Conservation (phyloP, 2,329 filamentous ascomycete genomes). For the Apiospora marii region DNA sequence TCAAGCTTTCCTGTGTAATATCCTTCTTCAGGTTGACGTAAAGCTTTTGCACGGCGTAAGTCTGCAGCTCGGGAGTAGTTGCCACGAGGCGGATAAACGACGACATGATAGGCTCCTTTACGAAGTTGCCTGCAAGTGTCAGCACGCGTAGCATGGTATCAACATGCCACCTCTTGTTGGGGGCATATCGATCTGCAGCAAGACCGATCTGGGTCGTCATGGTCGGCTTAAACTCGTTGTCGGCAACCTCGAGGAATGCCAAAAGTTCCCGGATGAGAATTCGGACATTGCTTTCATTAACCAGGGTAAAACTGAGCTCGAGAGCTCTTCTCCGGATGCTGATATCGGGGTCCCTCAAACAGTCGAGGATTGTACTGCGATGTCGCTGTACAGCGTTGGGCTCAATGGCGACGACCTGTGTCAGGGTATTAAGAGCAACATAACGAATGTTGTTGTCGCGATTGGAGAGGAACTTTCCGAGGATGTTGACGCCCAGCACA, state of each 20-base stretch:
- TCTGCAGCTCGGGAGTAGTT: constrained; percentile 92
- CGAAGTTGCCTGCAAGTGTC: constrained; percentile 93
- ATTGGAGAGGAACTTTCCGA: constrained; percentile 98
- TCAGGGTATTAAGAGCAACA: constrained; percentile 94
- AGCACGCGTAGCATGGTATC: constrained; percentile 96
- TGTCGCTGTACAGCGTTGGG: constrained; percentile 97
- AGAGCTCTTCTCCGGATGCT: constrained; percentile 95
- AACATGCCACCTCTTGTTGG: constrained; percentile 98
- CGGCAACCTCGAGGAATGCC: constrained; percentile 94
- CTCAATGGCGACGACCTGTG: constrained; percentile 97
- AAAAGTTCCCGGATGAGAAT: constrained; percentile 92
- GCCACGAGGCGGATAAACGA: constrained; percentile 96
- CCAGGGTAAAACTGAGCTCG: constrained; percentile 96
- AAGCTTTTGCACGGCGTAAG: constrained; percentile 94
- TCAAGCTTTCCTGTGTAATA: constrained; percentile 96
- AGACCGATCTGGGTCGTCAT: constrained; percentile 99
- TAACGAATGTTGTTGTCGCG: constrained; percentile 99
- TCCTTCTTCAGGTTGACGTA: constrained; percentile 92
- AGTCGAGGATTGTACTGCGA: constrained; percentile 96
- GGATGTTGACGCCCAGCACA: constrained; percentile 95
- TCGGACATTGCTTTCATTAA: constrained; percentile 95
- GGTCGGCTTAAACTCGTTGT: constrained; percentile 97
- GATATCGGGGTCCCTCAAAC: constrained; percentile 94
- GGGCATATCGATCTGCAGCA: constrained; percentile 93
- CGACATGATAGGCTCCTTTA: constrained; percentile 96